Percentiles rank a stretch among this genome's conserved stretches.
phyloP scores from a whole-genome alignment of 2,329 filamentous ascomycete species.

The Botrytis squamosa region DNA sequence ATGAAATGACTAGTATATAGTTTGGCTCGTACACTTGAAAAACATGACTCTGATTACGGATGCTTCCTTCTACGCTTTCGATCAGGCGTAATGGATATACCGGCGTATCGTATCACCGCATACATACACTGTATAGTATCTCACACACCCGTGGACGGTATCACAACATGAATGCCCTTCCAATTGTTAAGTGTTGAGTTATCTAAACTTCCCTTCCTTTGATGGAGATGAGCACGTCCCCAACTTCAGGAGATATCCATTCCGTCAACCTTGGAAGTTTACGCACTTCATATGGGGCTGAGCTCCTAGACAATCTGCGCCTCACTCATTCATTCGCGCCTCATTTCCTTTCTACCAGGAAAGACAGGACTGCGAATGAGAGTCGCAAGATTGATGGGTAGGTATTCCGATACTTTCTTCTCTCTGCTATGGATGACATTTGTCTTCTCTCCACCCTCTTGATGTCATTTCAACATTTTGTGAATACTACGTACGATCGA shows the following conservation, averaged over 20 bases:
- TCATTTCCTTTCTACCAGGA: constrained; percentile 11
- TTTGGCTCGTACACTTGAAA: background rate
- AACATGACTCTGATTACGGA: background rate
- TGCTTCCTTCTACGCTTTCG: background rate
- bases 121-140: background rate
- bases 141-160: background rate
- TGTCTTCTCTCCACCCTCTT: background rate
- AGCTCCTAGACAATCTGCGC: constrained; percentile 18
- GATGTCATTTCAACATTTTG: background rate
- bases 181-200: background rate
- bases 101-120: background rate
- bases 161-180: background rate
- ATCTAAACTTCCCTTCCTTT: constrained; percentile 1
- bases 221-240: constrained; percentile 2
- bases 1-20: background rate
- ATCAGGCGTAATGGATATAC: background rate
- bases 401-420: background rate
- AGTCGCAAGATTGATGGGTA: background rate
- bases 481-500: background rate
- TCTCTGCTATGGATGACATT: background rate
- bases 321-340: constrained; percentile 12
- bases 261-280: constrained; percentile 6
- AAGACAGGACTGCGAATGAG: constrained; percentile 1
- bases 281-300: constrained; percentile 21
- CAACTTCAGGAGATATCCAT: constrained; percentile 19